A percentile compares a stretch with the other conserved stretches of the same genome.
Evolutionary conservation across 257 asterid species (phyloP).

Genomic region (Solanum sejunctum): DNA sequence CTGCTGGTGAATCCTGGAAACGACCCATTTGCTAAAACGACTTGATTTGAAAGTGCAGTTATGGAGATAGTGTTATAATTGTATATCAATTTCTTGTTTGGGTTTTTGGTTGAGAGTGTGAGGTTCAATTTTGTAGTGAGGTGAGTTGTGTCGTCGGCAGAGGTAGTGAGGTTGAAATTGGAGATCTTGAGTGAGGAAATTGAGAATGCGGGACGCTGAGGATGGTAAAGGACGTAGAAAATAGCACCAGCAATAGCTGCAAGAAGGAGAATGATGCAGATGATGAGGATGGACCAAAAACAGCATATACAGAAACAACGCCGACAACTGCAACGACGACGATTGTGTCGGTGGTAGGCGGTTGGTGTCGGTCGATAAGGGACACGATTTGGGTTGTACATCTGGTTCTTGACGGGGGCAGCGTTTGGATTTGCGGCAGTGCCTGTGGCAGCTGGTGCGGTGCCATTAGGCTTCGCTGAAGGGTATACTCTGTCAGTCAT

Average conservation of each 20-base stretch:
- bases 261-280: slow-evolving; percentile 3
- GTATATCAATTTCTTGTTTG: slow-evolving; percentile 5
- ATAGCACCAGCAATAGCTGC: slow-evolving; percentile 3
- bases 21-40: slow-evolving; percentile 2
- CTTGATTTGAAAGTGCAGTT: background rate
- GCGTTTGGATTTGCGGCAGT: slow-evolving; percentile 4
- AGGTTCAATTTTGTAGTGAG: slow-evolving; percentile 6
- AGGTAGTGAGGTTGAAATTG: slow-evolving; percentile 6
- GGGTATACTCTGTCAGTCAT: slow-evolving; percentile 39
- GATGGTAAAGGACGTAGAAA: slow-evolving; percentile 12
- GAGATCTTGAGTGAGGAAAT: slow-evolving; percentile 6
- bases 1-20: slow-evolving; percentile 1
- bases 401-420: slow-evolving; percentile 15
- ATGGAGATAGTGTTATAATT: slow-evolving; percentile 6
- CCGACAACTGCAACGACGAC: slow-evolving; percentile 24
- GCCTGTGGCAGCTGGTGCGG: background rate
- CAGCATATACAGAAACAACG: slow-evolving; percentile 29
- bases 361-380: slow-evolving; percentile 24
- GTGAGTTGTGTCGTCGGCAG: slow-evolving; percentile 1
- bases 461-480: slow-evolving; percentile 25
- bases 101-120: slow-evolving; percentile 9
- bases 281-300: slow-evolving; percentile 16
- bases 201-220: slow-evolving; percentile 7
- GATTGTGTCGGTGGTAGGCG: slow-evolving; percentile 8
- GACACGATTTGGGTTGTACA: slow-evolving; percentile 21